phyloP scores from a whole-genome alignment of 2,329 filamentous ascomycete species.

The Penicillium sp. region DNA sequence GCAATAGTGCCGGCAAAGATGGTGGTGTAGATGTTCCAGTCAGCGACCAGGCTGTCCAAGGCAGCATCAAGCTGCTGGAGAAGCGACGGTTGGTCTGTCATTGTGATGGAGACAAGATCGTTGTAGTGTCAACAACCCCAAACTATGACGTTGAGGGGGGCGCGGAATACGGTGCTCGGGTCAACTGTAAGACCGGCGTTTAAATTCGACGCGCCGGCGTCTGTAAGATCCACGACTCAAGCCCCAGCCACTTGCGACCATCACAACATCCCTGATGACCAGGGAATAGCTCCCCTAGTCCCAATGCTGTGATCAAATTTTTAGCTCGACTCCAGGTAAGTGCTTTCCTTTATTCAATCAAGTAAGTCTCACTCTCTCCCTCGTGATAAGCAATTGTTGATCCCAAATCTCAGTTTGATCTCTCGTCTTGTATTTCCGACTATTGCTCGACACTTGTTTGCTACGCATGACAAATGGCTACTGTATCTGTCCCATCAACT shows the following conservation, averaged over 20 bases:
- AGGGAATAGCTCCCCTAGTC: conserved; percentile 1
- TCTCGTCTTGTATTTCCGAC: background rate
- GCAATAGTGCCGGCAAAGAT: conserved; percentile 65
- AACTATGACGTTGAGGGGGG: conserved; percentile 25
- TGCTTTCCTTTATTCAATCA: background rate
- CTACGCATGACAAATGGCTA: conserved; percentile 31
- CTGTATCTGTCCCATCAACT: conserved; percentile 42
- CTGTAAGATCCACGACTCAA: conserved; percentile 2
- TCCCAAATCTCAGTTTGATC: conserved; percentile 3
- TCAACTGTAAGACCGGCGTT: conserved; percentile 21
- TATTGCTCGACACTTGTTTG: background rate
- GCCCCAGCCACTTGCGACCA: conserved; percentile 9
- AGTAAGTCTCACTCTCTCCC: conserved; percentile 5
- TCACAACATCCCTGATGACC: conserved; percentile 16
- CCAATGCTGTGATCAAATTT: conserved; percentile 1
- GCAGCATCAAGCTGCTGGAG: conserved; percentile 69
- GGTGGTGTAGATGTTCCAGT: conserved; percentile 82
- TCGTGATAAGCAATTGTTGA: background rate
- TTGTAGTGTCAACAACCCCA: conserved; percentile 10
- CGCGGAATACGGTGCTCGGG: conserved; percentile 14
- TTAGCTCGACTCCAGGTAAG: conserved; percentile 5
- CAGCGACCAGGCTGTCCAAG: conserved; percentile 66
- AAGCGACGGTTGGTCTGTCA: conserved; percentile 50
- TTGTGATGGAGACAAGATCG: conserved; percentile 19
- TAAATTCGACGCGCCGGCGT: conserved; percentile 15